Evolutionary conservation across 805 yeast species (phyloP).

Genomic region (Nakazawaea ambrosiae): DNA sequence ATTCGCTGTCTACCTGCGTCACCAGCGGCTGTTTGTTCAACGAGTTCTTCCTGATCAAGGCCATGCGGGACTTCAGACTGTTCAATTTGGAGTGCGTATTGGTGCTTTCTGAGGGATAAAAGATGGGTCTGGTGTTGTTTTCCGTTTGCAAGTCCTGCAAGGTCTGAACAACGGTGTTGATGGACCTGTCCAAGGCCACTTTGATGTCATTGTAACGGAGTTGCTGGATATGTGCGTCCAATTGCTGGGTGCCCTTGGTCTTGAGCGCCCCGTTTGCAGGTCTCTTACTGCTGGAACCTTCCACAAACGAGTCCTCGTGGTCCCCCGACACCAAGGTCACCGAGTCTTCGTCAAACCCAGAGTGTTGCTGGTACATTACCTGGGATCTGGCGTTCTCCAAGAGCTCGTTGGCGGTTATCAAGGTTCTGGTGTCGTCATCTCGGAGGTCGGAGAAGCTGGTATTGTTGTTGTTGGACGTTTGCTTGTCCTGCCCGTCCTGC

Average conservation of each 20-base stretch:
- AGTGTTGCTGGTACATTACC: constrained; percentile 26
- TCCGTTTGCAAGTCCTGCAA: constrained; percentile 46
- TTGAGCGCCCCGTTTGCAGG: constrained; percentile 6
- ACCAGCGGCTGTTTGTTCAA: constrained; percentile 12
- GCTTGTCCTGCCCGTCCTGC: too few relatives aligned
- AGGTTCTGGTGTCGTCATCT: constrained; percentile 30
- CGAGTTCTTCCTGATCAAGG: constrained; percentile 39
- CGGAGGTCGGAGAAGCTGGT: constrained; percentile 1
- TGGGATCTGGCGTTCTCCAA: constrained; percentile 30
- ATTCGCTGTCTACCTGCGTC: constrained; percentile 17
- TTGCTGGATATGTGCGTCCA: constrained; percentile 53
- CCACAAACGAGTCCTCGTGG: constrained; percentile 24
- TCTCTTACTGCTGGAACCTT: constrained; percentile 28
- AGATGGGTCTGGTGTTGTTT: constrained; percentile 54
- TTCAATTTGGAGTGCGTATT: constrained; percentile 31
- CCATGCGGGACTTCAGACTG: constrained; percentile 44
- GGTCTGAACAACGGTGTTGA: constrained; percentile 44
- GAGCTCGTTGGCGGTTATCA: constrained; percentile 36
- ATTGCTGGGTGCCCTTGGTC: background rate
- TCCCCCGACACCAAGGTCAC: constrained; percentile 7
- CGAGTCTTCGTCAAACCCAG: constrained; percentile 17
- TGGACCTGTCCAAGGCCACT: constrained; percentile 54
- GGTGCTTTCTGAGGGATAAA: constrained; percentile 44
- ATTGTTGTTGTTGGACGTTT: too few relatives aligned
- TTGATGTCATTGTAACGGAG: constrained; percentile 71